Percentiles rank a stretch among this genome's conserved stretches.
phyloP scores from a whole-genome alignment of 1,284 basidiomycete genomes.

The Cutaneotrichosporon sp. region DNA sequence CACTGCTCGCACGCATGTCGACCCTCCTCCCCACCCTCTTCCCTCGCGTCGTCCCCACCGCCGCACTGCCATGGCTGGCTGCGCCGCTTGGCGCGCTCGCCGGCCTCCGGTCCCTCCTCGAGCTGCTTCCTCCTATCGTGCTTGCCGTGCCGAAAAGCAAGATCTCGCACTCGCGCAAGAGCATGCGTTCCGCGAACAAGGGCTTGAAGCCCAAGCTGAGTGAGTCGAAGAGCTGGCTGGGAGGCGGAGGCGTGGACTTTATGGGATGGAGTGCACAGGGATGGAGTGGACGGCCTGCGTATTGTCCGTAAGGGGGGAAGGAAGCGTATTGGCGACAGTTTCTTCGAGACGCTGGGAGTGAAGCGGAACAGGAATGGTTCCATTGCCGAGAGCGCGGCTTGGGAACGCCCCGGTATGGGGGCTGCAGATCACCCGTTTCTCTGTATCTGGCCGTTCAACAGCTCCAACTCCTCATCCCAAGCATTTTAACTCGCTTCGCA shows the following conservation, averaged over 20 bases:
- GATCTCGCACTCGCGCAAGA: slow-evolving; percentile 86
- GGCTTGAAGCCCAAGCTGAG: slow-evolving; percentile 92
- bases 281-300: background rate
- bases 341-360: no score
- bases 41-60: slow-evolving; percentile 32
- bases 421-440: no score
- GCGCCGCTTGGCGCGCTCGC: slow-evolving; percentile 24
- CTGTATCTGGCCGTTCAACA: background rate
- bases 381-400: no score
- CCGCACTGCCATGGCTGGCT: slow-evolving; percentile 18
- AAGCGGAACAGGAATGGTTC: no score
- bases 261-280: background rate
- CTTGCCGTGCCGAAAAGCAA: slow-evolving; percentile 95
- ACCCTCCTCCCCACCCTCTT: slow-evolving; percentile 30
- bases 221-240: slow-evolving; percentile 54
- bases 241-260: background rate
- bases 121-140: slow-evolving; percentile 82
- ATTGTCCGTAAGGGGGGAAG: background rate
- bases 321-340: background rate
- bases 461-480: no score
- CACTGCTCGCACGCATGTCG: slow-evolving; percentile 9
- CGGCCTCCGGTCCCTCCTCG: slow-evolving; percentile 61
- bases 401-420: no score
- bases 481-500: no score
- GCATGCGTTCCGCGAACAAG: slow-evolving; percentile 93